Conservation (phyloP, 257 asterid species). For the Gentiana macrophylla region DNA sequence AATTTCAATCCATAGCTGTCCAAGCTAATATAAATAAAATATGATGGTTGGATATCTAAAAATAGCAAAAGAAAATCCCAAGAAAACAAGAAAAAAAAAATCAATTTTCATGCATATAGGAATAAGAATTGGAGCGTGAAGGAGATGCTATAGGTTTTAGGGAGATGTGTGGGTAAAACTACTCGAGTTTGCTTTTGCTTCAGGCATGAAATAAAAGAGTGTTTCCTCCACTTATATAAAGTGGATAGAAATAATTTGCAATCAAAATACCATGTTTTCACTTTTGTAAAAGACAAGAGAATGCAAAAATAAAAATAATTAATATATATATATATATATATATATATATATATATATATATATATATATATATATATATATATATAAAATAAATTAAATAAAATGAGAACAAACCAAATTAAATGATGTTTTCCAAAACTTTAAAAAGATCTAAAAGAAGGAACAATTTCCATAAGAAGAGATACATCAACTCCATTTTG, state of each 20-base stretch:
- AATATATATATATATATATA: too few species aligned
- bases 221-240: slow-evolving; percentile 31
- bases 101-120: background rate
- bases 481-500: too few species aligned
- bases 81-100: background rate
- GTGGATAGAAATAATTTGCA: slow-evolving; percentile 13
- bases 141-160: too few species aligned
- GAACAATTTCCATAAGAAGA: too few species aligned
- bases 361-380: background rate
- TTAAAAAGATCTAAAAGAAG: too few species aligned
- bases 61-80: background rate
- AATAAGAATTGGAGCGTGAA: too few species aligned
- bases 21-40: background rate
- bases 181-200: slow-evolving; percentile 70
- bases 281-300: slow-evolving; percentile 2
- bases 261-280: slow-evolving; percentile 9
- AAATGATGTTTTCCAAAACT: too few species aligned
- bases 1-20: too few species aligned
- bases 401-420: background rate
- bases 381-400: background rate
- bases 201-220: slow-evolving; percentile 35
- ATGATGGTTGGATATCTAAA: background rate
- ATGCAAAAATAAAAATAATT: background rate
- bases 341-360: too few species aligned
- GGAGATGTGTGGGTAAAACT: slow-evolving; percentile 20